A percentile compares a stretch with the other conserved stretches of the same genome.
Evolutionary conservation across 257 asterid genomes (phyloP).

Genomic region (Solanum appendiculatum): DNA sequence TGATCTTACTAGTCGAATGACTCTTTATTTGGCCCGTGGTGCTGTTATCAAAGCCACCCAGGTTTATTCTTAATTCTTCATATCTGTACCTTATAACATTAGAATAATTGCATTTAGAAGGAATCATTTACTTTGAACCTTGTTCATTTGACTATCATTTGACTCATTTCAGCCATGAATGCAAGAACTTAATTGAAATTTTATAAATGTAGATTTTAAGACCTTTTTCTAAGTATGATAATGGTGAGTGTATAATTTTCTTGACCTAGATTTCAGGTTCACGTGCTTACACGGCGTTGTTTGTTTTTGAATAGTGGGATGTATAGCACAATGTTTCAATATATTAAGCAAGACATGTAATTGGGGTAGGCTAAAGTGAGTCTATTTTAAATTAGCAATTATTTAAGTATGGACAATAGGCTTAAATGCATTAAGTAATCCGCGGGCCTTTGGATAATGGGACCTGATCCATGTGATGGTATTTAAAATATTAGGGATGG

Average conservation of each 20-base stretch:
- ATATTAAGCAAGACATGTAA: not conserved
- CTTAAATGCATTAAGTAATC: not conserved
- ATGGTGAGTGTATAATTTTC: not conserved
- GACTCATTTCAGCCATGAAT: not conserved
- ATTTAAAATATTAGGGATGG: not conserved
- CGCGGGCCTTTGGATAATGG: not conserved
- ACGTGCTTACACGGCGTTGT: not conserved
- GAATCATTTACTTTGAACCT: not conserved
- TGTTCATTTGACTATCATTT: not conserved
- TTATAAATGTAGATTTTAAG: not conserved
- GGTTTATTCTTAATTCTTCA: constrained; percentile 27
- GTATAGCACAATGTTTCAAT: not conserved
- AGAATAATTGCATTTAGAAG: not conserved
- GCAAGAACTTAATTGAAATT: not conserved
- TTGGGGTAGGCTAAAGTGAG: not conserved
- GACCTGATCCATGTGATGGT: not conserved
- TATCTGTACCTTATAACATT: not conserved
- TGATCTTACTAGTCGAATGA: constrained; percentile 85
- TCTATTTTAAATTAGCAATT: not conserved
- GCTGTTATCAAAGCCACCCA: constrained; percentile 74
- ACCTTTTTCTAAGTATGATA: not conserved
- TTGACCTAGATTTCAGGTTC: not conserved
- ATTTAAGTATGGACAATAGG: not conserved
- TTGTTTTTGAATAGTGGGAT: not conserved
- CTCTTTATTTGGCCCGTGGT: constrained; percentile 76